A percentile compares a stretch with the other conserved stretches of the same genome.
Conservation (phyloP, 345 rosid species). For the Citrus inodora region DNA sequence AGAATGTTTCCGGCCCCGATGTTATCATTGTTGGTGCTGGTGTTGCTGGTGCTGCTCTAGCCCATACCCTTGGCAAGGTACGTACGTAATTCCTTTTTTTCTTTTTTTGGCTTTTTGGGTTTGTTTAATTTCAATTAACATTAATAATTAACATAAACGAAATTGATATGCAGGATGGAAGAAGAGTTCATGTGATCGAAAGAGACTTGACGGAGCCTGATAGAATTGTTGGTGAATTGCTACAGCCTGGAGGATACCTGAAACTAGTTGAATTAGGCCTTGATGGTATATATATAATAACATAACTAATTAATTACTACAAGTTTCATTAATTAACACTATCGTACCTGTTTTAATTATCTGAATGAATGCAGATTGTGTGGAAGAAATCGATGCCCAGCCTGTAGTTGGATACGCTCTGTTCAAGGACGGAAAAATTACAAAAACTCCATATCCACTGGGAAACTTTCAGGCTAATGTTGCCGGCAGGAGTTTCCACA, state of each 20-base stretch:
- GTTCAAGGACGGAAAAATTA: neutral
- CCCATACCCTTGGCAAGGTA: conserved; percentile 52
- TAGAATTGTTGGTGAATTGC: conserved; percentile 57
- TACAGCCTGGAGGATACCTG: conserved; percentile 65
- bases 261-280: conserved; percentile 53
- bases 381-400: neutral
- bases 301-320: neutral
- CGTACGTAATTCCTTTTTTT: neutral
- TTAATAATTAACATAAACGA: neutral
- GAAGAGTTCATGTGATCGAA: conserved; percentile 52
- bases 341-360: neutral
- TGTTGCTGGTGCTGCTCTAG: conserved; percentile 62
- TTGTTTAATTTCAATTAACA: neutral
- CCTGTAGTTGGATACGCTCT: neutral
- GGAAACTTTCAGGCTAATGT: neutral
- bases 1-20: conserved; percentile 18
- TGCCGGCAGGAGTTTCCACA: conserved; percentile 50
- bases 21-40: conserved; percentile 45
- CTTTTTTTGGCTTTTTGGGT: neutral
- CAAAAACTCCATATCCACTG: neutral
- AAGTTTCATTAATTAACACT: too few relatives aligned
- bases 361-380: neutral
- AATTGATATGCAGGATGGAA: conserved; percentile 43
- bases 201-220: conserved; percentile 55
- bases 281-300: conserved; percentile 31